A percentile compares a stretch with the other conserved stretches of the same genome.
Evolutionary conservation across 441 rosid genomes (phyloP).

Genomic region (Corymbia citriodora): DNA sequence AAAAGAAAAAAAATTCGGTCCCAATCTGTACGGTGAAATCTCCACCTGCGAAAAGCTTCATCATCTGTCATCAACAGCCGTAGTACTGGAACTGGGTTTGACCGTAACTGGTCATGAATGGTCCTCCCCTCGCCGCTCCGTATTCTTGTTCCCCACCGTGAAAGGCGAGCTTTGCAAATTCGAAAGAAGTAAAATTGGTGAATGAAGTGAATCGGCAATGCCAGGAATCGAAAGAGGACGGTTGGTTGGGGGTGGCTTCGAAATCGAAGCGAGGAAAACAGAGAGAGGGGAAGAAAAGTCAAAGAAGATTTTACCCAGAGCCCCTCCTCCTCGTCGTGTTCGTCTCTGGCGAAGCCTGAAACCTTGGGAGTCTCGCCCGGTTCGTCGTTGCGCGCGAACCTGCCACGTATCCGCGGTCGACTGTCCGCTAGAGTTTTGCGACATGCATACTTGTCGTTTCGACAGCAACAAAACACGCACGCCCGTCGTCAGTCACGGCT

Average conservation of each 20-base stretch:
- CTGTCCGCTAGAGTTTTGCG: constrained; percentile 94
- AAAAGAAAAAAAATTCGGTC: neutral
- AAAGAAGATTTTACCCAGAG: constrained; percentile 43
- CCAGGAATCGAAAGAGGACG: neutral
- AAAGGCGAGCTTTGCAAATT: constrained; percentile 47
- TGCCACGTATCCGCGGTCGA: constrained; percentile 88
- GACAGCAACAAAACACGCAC: neutral
- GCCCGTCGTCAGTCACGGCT: neutral
- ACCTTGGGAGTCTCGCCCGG: constrained; percentile 45
- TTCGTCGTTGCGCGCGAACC: constrained; percentile 93
- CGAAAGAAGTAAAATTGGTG: neutral
- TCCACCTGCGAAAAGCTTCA: neutral
- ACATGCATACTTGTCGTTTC: constrained; percentile 64
- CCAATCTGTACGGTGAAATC: neutral
- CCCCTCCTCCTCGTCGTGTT: constrained; percentile 35
- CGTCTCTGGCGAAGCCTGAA: constrained; percentile 40
- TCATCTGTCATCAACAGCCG: constrained; percentile 8
- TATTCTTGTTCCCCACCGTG: constrained; percentile 35
- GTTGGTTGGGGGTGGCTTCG: too few relatives aligned
- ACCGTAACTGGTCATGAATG: constrained; percentile 23
- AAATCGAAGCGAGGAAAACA: neutral
- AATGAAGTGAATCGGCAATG: neutral
- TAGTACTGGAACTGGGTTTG: constrained; percentile 33
- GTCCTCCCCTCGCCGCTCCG: constrained; percentile 15
- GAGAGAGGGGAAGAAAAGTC: neutral